Base-by-base conservation (phyloP, 805 yeast species). In the Priceomyces haplophilus region DNA sequence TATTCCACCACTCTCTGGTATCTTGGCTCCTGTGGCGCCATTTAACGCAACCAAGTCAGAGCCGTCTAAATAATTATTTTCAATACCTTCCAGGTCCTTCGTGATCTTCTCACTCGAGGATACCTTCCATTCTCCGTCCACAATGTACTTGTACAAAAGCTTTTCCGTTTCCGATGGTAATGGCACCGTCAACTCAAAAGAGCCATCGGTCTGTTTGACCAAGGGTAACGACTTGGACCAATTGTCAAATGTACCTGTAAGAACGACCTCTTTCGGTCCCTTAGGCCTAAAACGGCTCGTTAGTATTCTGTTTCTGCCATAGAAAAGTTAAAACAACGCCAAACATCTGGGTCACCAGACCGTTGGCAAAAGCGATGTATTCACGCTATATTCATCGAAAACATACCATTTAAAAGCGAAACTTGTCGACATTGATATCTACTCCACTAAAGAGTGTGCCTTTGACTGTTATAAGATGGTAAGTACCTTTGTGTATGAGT, bases 181-280 rank as follows among this genome's bases (percentile, higher is more conserved):
- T 17, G 88, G 88, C 41, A 80, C 69, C 3, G 81, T 71, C 41
- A 82, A 62, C 41, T 75, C 74, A 54, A 82, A 82, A n/a, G 79
- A 73, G 16, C 85, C 86, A 52, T 74, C 78, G 7, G 76, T 62
- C 44, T 75, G 76, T 54, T 82, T 78, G 35, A 81, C 85, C 46
- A 83, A 64, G 15, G 80, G 82, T 41, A 80, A 62, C 1, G 80
- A 59, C 46, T 82, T 78, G 29, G 74, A 55, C 88, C 85, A 84
- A 54, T 79, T 68, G 55, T 82, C 88, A 54, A 83, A 82, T 41
- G 80, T 73, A 47, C 90, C 90, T 16, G 89, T 83, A 40, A 84
- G 77, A 50, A 78, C 69, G 44, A 84, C 90, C 44, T 71, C 75
- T 42, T 60, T 35, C 30, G 76, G 74, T 45, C 76, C 76, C 31